A percentile compares a stretch with the other conserved stretches of the same genome.
Evolutionary conservation across 2,329 filamentous ascomycete genomes (phyloP).

Genomic region (Cryphonectria carpinicola): DNA sequence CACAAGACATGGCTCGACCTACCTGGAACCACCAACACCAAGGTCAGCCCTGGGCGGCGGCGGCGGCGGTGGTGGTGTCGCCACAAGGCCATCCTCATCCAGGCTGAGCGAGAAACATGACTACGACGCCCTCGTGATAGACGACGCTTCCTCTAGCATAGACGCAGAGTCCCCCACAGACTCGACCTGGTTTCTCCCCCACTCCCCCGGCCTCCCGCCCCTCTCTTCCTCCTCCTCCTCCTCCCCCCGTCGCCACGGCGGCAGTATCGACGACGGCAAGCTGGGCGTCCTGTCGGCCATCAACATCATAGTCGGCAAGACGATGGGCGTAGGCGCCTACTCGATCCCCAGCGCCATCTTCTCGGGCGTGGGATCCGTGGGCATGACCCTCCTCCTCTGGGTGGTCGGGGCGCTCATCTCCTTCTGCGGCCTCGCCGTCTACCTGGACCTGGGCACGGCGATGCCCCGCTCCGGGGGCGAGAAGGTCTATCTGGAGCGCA

Average conservation of each 20-base stretch:
- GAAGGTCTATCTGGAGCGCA: conserved; percentile 57
- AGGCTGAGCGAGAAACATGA: conserved; percentile 26
- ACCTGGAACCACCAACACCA: conserved; percentile 33
- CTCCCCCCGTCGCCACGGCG: neutral
- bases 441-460: conserved; percentile 49
- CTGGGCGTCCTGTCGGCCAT: conserved; percentile 42
- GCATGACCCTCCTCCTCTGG: conserved; percentile 58
- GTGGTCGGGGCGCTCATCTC: conserved; percentile 52
- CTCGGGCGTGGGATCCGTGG: conserved; percentile 57
- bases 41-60: conserved; percentile 16
- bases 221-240: neutral
- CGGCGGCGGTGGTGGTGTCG: too few species aligned
- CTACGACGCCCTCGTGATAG: conserved; percentile 1
- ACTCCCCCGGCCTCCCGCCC: conserved; percentile 29
- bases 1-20: conserved; percentile 30
- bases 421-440: conserved; percentile 50
- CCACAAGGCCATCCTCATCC: conserved; percentile 15
- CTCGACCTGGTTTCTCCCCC: conserved; percentile 33
- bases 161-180: conserved; percentile 31
- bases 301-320: conserved; percentile 44
- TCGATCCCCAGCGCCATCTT: conserved; percentile 62
- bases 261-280: conserved; percentile 35
- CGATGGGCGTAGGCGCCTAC: conserved; percentile 52
- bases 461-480: conserved; percentile 54
- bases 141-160: conserved; percentile 20